Conservation (phyloP, 179 eudicot genomes). For the Pouteria campechiana region DNA sequence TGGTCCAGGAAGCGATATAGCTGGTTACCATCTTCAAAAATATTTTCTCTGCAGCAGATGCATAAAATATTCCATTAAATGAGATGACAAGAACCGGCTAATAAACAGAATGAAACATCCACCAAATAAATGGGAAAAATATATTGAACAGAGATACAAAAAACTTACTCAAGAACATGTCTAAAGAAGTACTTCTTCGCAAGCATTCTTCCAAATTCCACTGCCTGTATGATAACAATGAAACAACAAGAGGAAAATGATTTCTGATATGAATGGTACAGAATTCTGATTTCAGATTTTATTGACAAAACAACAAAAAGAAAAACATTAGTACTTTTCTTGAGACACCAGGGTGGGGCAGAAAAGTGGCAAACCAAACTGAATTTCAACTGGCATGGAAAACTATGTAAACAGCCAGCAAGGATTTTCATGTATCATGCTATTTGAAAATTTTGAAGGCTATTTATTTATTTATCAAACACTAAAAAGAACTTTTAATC, state of each 20-base stretch:
- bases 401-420: no score
- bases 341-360: no score
- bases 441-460: no score
- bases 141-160: not conserved
- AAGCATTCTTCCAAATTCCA: constrained; percentile 44
- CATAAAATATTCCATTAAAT: not conserved
- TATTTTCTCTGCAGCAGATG: constrained; percentile 23
- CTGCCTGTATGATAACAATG: constrained; percentile 10
- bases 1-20: constrained; percentile 42
- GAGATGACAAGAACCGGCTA: not conserved
- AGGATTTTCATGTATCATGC: no score
- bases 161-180: constrained; percentile 34
- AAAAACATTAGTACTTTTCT: no score
- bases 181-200: constrained; percentile 31
- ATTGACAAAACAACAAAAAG: no score
- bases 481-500: no score
- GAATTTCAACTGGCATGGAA: no score
- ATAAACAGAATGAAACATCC: no score
- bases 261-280: not conserved
- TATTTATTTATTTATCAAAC: no score
- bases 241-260: not conserved
- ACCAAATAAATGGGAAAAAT: not conserved
- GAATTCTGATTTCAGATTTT: no score
- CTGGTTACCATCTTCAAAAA: constrained; percentile 42
- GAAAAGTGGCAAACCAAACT: no score